phyloP scores from a whole-genome alignment of 164 flowering plant genomes.

The Chimonanthus salicifolius region DNA sequence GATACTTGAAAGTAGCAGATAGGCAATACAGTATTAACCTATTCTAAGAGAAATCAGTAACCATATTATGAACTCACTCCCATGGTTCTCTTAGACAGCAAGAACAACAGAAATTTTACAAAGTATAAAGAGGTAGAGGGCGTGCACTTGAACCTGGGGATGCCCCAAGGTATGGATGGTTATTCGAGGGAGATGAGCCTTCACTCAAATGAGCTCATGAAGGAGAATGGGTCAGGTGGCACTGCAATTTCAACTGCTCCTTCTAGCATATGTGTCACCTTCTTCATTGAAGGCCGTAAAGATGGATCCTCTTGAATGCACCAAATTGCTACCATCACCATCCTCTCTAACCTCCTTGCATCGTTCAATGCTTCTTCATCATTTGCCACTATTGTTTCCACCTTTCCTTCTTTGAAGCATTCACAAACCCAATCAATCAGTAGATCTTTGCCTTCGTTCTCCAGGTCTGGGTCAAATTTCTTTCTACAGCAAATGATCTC shows the following conservation, averaged over 20 bases:
- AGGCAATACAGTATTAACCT: too few species aligned
- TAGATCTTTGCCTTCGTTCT: background rate
- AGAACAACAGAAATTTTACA: too few species aligned
- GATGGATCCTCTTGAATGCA: constrained; percentile 4
- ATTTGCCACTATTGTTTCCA: background rate
- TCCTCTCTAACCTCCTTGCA: background rate
- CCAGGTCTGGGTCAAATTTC: background rate
- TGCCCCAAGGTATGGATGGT: background rate
- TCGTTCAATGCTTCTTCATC: background rate
- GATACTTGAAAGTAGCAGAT: too few species aligned
- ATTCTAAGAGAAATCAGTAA: too few species aligned
- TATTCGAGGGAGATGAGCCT: background rate
- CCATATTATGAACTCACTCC: too few species aligned
- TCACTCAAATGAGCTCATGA: background rate
- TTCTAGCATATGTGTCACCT: constrained; percentile 1
- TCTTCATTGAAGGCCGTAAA: background rate
- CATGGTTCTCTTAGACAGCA: too few species aligned
- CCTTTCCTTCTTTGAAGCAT: background rate
- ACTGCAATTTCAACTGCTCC: background rate
- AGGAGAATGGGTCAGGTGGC: constrained; percentile 1
- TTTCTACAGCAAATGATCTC: background rate
- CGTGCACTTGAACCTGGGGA: background rate
- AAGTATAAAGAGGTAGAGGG: too few species aligned
- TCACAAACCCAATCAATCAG: constrained; percentile 5
- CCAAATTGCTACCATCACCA: constrained; percentile 4